Base-by-base conservation (phyloP, 768 basidiomycete species). In the Cystobasidium tubakii region DNA sequence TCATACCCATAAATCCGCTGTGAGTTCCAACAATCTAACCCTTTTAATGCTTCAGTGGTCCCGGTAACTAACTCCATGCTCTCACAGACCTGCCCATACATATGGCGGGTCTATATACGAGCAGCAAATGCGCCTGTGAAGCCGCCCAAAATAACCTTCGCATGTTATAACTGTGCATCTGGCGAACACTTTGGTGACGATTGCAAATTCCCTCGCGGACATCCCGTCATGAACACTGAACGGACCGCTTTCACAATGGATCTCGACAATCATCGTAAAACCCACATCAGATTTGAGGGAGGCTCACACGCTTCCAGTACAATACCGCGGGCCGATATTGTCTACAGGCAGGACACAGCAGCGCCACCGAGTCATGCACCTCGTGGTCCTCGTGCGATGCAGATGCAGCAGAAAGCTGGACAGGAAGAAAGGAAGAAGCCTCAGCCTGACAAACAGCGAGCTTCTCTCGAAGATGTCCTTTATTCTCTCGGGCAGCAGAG, bases 121-220 rank as follows among this genome's bases (percentile, higher is more conserved):
- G 17, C 43, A 27, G 23, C 54, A 27, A 31, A 33, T 25, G 44
- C 44, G 31, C 74, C 46, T 2, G 25, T 39, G 3, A 53, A 74
- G 19, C 31, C 67, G 15, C 73, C 64, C 13, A 66, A 60, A 27
- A 55, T 53, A 13, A 7, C 15, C 63, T 65, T 65, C 23, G 62
- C 73, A 9, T 75, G 74, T 60, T 75, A 75, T 44, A 75, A 75
- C 39, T 75, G 74, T 74, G 53, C 60, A n/a, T 54, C 73, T 31
- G 66, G 27, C 31, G 63, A 57, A 4, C 64, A 69, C 23, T 74
- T 66, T 19, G 62, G 73, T 1, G 62, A 72, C 44, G 71, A 75
- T 25, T 75, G 74, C 60, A 74, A 74, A 23, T 29, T 21, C 23
- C 74, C 70, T 15, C 71, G 74, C 3, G 74, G 62, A n/a, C 74